phyloP scores from a whole-genome alignment of 495 filamentous ascomycete species.

The Neohortaea acidophila region DNA sequence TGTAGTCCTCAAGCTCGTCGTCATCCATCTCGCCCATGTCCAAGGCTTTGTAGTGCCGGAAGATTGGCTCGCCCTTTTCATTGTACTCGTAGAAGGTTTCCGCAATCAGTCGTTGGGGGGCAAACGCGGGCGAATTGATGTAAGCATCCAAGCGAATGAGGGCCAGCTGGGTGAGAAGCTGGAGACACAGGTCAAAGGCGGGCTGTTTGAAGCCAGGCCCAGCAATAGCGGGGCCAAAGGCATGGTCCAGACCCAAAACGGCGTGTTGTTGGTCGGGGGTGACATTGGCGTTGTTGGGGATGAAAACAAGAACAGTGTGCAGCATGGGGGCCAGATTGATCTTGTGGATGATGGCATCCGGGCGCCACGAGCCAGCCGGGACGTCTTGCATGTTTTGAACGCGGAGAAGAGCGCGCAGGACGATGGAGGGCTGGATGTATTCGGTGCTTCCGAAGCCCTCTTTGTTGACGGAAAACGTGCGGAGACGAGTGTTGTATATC shows the following conservation, averaged over 20 bases:
- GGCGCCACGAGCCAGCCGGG: slow-evolving; percentile 11
- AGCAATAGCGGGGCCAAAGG: slow-evolving; percentile 7
- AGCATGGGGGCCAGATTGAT: slow-evolving; percentile 17
- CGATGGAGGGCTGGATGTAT: slow-evolving; percentile 13
- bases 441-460: slow-evolving; percentile 8
- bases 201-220: neutral
- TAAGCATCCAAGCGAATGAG: slow-evolving; percentile 1
- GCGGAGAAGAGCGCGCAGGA: slow-evolving; percentile 13
- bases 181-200: neutral
- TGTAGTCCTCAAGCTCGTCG: neutral
- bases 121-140: neutral
- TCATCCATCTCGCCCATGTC: neutral
- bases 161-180: slow-evolving; percentile 6
- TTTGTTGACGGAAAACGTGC: slow-evolving; percentile 4
- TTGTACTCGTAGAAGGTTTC: slow-evolving; percentile 8
- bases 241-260: neutral
- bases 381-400: slow-evolving; percentile 6
- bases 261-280: neutral
- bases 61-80: slow-evolving; percentile 2
- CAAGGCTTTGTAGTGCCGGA: slow-evolving; percentile 2
- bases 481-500: slow-evolving; percentile 8
- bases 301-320: slow-evolving; percentile 1
- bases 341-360: slow-evolving; percentile 15
- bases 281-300: slow-evolving; percentile 2
- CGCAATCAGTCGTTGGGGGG: slow-evolving; percentile 1